A percentile compares a stretch with the other conserved stretches of the same genome.
Evolutionary conservation across 345 rosid species (phyloP).

Genomic region (Passiflora organensis): DNA sequence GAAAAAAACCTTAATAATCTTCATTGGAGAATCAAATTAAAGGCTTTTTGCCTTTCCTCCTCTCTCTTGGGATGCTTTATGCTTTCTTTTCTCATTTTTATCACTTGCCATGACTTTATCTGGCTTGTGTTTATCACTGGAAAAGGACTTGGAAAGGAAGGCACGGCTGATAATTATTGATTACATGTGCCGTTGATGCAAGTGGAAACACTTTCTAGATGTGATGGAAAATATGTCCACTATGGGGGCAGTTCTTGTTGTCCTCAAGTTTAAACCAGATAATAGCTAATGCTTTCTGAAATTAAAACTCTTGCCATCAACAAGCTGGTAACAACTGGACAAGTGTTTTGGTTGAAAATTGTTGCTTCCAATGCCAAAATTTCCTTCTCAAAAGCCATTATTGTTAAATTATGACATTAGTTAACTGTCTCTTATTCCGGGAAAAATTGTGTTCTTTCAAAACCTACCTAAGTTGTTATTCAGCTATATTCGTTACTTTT

Average conservation of each 20-base stretch:
- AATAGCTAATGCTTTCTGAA: neutral
- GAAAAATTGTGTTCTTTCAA: no score
- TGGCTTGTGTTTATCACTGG: neutral
- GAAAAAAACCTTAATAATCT: neutral
- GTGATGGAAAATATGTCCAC: neutral
- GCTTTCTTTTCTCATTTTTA: no score
- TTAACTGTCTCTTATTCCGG: no score
- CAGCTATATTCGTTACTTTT: no score
- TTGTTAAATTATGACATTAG: no score
- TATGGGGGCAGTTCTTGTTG: neutral
- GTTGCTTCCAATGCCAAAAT: no score
- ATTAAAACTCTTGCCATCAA: neutral
- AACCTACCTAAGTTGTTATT: no score
- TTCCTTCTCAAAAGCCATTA: no score
- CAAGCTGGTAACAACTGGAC: neutral
- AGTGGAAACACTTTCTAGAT: conserved; percentile 6
- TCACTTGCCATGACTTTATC: no score
- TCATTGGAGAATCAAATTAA: no score
- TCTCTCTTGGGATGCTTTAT: no score
- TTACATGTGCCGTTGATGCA: neutral
- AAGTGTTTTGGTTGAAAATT: neutral
- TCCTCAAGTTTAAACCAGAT: neutral
- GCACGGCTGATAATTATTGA: neutral
- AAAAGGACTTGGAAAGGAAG: neutral
- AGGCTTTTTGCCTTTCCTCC: no score